These are phyloP conservation scores for Fusarium sarcochroum DNA, from an alignment of 2,329 filamentous ascomycete species.

Conservation along the genomic window DNA sequence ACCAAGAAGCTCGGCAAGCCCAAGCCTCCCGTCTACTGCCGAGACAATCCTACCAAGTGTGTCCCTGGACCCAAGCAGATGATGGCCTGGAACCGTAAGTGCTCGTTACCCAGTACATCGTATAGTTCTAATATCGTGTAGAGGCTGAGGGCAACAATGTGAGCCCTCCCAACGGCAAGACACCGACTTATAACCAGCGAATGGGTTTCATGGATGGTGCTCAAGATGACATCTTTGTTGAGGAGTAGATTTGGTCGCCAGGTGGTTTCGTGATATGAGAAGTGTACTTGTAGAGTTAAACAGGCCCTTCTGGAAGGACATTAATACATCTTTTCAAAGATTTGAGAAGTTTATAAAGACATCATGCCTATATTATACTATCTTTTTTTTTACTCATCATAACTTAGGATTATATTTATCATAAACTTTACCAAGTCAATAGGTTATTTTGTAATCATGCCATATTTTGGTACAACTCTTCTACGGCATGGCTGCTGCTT, in stretches of 20 bases:
- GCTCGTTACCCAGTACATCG: background rate
- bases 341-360: too few species aligned
- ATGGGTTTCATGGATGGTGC: conserved; percentile 54
- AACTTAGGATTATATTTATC: background rate
- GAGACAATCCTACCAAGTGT: conserved; percentile 57
- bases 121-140: conserved; percentile 16
- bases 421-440: background rate
- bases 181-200: conserved; percentile 52
- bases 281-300: conserved; percentile 5
- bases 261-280: background rate
- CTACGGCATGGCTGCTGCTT: too few species aligned
- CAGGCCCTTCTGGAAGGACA: conserved; percentile 20
- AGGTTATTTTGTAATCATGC: too few species aligned
- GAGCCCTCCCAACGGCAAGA: conserved; percentile 45
- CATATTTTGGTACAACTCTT: too few species aligned
- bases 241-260: background rate
- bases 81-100: conserved; percentile 62
- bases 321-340: too few species aligned
- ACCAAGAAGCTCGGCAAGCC: conserved; percentile 58
- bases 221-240: conserved; percentile 51
- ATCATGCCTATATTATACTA: too few species aligned
- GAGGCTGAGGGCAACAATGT: conserved; percentile 55
- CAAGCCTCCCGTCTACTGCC: conserved; percentile 59
- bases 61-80: conserved; percentile 65
- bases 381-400: background rate